Conservation (phyloP, 2,329 filamentous ascomycete species). For the Sporothrix luriei region DNA sequence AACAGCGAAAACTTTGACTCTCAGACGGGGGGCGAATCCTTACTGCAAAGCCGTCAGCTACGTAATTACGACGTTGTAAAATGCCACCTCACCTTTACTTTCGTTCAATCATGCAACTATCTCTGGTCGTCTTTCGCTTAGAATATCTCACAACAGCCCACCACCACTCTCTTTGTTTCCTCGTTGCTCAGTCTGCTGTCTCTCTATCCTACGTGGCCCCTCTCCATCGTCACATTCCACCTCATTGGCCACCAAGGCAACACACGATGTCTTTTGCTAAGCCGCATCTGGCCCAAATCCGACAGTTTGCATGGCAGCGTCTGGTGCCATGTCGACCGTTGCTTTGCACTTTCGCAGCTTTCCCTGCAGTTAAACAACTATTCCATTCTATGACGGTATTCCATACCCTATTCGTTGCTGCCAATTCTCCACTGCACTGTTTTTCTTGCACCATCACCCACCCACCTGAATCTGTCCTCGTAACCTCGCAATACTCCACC, state of each 20-base stretch:
- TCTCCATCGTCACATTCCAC: not conserved
- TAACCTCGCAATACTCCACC: not conserved
- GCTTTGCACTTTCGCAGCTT: not conserved
- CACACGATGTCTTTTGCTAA: constrained; percentile 21
- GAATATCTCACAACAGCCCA: not conserved
- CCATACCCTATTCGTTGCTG: not conserved
- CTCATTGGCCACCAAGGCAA: not conserved
- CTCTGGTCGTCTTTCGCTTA: not conserved
- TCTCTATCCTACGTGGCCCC: not conserved
- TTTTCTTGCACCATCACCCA: not conserved
- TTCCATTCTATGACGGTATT: not conserved
- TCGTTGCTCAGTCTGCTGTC: not conserved
- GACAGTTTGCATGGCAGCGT: constrained; percentile 26
- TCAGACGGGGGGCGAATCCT: not conserved
- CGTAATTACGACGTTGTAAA: not conserved
- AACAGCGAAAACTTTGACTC: constrained; percentile 14
- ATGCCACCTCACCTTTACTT: not conserved
- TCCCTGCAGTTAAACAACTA: not conserved
- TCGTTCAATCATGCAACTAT: not conserved
- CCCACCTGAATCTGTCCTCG: not conserved
- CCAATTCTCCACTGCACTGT: not conserved
- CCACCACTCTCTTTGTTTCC: not conserved
- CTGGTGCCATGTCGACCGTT: constrained; percentile 24
- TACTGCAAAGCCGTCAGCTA: too few species aligned
- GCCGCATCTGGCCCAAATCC: constrained; percentile 27